Conservation (phyloP, 805 yeast genomes). For the Wickerhamiella kurtzmanii region DNA sequence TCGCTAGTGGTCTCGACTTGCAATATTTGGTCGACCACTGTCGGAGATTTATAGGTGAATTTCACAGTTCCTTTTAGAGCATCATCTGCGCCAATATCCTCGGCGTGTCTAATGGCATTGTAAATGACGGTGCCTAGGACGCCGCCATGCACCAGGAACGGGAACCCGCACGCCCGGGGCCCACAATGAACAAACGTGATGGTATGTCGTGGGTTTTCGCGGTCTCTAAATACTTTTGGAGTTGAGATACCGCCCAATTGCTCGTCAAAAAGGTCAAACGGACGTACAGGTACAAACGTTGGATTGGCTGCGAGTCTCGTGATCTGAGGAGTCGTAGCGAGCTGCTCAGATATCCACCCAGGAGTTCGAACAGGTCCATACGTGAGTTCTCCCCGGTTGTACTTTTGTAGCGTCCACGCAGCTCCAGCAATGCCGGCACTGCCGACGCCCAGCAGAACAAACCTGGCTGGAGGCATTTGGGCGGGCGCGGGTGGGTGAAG, state of each 20-base stretch:
- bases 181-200: conserved; percentile 67
- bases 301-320: conserved; percentile 33
- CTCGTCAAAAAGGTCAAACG: conserved; percentile 22
- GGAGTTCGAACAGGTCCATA: conserved; percentile 9
- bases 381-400: not conserved
- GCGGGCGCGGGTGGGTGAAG: too few species aligned
- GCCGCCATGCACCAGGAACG: conserved; percentile 82
- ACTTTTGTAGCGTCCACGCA: not conserved
- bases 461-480: not conserved
- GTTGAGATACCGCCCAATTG: conserved; percentile 59
- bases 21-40: conserved; percentile 65
- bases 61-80: conserved; percentile 21
- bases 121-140: conserved; percentile 56
- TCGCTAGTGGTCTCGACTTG: conserved; percentile 37
- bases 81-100: conserved; percentile 22
- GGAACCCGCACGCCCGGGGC: conserved; percentile 68
- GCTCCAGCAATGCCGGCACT: not conserved
- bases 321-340: conserved; percentile 34
- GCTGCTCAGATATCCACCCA: conserved; percentile 4
- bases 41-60: conserved; percentile 49
- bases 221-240: conserved; percentile 55
- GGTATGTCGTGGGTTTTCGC: conserved; percentile 41
- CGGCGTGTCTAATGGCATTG: conserved; percentile 59
- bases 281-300: conserved; percentile 27
- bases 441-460: not conserved